Conservation (phyloP, 768 basidiomycete species). For the Tricholoma matsutake region DNA sequence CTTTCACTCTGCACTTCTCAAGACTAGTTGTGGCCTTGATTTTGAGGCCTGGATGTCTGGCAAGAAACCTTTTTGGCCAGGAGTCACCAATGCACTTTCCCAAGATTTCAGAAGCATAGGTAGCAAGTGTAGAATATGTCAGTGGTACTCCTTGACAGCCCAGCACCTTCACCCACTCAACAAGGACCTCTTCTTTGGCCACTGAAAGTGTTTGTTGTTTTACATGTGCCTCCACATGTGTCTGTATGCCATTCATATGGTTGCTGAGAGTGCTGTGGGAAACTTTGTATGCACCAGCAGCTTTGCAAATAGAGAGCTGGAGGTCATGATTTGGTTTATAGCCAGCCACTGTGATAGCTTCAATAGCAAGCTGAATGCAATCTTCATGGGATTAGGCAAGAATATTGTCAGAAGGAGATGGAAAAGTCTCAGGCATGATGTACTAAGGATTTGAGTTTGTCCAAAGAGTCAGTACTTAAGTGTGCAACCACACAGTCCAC, state of each 20-base stretch:
- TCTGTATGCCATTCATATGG: slow-evolving; percentile 5
- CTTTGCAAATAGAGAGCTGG: slow-evolving; percentile 13
- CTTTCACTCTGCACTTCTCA: neutral
- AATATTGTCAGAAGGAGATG: neutral
- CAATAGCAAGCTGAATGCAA: slow-evolving; percentile 9
- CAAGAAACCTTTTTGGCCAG: slow-evolving; percentile 15
- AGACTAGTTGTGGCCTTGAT: neutral
- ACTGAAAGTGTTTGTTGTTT: slow-evolving; percentile 12
- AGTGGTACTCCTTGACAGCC: slow-evolving; percentile 18
- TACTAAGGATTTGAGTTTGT: neutral
- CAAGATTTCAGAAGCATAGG: slow-evolving; percentile 10
- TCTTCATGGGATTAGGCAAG: slow-evolving; percentile 7
- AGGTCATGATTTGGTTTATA: slow-evolving; percentile 3
- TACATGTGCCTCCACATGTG: slow-evolving; percentile 14
- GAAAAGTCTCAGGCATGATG: neutral
- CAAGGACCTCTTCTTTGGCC: slow-evolving; percentile 17
- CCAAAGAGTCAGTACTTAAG: too few relatives aligned
- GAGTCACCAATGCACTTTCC: slow-evolving; percentile 12
- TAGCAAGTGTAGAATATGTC: neutral
- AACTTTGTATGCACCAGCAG: slow-evolving; percentile 18
- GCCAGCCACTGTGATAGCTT: slow-evolving; percentile 2
- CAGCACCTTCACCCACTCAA: slow-evolving; percentile 20
- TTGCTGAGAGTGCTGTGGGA: neutral
- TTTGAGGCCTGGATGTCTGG: slow-evolving; percentile 19
- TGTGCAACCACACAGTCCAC: too few relatives aligned